Evolutionary conservation across 306 rosid species (phyloP).

Genomic region (Lathyrus sativus): DNA sequence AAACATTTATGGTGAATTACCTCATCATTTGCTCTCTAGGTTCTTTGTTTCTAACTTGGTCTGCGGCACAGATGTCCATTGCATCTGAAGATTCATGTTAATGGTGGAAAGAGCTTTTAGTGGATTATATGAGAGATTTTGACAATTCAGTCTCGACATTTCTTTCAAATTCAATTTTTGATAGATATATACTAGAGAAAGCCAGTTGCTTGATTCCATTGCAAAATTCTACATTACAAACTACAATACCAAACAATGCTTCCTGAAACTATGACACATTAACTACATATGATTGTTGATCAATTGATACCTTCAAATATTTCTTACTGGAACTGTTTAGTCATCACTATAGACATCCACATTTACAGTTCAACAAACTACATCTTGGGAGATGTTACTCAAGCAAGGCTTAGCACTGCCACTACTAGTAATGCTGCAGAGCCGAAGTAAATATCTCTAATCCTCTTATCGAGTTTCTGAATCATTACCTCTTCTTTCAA

Average conservation of each 20-base stretch:
- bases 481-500: constrained; percentile 64
- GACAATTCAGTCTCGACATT: neutral
- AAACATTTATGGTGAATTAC: no score
- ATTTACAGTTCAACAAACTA: constrained; percentile 32
- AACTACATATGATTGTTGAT: neutral
- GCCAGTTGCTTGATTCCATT: constrained; percentile 12
- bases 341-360: constrained; percentile 21
- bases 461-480: constrained; percentile 58
- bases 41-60: neutral
- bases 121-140: neutral
- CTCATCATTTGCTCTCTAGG: neutral
- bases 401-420: constrained; percentile 67
- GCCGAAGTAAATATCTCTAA: constrained; percentile 61
- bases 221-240: constrained; percentile 33
- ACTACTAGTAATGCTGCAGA: constrained; percentile 65
- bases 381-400: constrained; percentile 42
- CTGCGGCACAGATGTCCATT: neutral
- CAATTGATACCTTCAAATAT: constrained; percentile 21
- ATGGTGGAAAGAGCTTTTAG: neutral
- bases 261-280: constrained; percentile 10
- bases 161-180: no score
- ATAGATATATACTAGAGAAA: neutral
- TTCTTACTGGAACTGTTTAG: constrained; percentile 8
- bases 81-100: neutral
- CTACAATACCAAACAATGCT: constrained; percentile 13